These are phyloP conservation scores for Epithele typhae DNA, from an alignment of 768 basidiomycete genomes.

Conservation along the genomic window DNA sequence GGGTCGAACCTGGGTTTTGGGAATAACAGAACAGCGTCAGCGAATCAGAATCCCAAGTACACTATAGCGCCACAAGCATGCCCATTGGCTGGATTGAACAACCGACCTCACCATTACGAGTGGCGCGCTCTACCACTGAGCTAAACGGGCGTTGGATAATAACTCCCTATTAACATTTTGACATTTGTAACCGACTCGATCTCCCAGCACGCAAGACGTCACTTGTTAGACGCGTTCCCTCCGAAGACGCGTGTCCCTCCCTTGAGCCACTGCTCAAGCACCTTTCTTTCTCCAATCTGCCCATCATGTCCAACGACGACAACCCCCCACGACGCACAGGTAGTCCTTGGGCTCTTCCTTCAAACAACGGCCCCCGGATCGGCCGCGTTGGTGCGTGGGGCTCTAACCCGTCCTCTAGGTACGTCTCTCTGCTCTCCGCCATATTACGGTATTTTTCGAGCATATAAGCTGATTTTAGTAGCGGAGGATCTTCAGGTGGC, in stretches of 20 bases:
- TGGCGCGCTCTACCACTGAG: constrained; percentile 17
- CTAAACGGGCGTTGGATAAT: constrained; percentile 16
- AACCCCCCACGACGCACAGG: constrained; percentile 1
- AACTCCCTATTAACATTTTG: too few species aligned
- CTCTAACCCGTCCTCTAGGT: constrained; percentile 10
- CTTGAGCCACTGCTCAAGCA: too few species aligned
- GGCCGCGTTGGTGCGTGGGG: constrained; percentile 20
- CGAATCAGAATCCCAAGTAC: constrained; percentile 1
- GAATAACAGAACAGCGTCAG: too few species aligned
- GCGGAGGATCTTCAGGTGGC: constrained; percentile 9
- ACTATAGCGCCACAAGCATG: constrained; percentile 7
- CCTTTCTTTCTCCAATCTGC: too few species aligned
- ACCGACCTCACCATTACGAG: constrained; percentile 18
- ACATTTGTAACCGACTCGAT: too few species aligned
- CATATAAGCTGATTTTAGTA: too few species aligned
- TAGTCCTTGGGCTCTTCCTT: constrained; percentile 9
- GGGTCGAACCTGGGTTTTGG: too few species aligned
- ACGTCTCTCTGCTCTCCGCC: not conserved
- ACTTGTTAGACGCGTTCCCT: too few species aligned
- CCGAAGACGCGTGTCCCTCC: too few species aligned
- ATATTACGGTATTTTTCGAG: too few species aligned
- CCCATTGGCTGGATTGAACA: constrained; percentile 18
- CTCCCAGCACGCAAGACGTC: too few species aligned
- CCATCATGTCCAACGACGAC: constrained; percentile 10
- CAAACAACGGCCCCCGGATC: constrained; percentile 16